phyloP scores from a whole-genome alignment of 1,139 yeast genomes.

The Debaryomyces udenii region DNA sequence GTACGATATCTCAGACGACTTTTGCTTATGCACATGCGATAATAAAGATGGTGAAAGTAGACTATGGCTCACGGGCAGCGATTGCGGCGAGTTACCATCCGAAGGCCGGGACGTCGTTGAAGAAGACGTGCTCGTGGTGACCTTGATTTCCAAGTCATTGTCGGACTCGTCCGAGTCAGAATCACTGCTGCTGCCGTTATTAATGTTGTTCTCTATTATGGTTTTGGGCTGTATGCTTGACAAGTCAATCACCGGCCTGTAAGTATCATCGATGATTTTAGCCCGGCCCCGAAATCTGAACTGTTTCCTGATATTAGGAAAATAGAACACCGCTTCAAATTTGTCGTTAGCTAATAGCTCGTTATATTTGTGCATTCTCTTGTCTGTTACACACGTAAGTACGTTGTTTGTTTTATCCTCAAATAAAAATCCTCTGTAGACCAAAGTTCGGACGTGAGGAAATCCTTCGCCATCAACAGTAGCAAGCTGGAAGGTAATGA shows the following conservation, averaged over 20 bases:
- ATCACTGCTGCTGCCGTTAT: constrained; percentile 12
- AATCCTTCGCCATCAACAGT: constrained; percentile 61
- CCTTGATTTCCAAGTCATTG: constrained; percentile 5
- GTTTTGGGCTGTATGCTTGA: constrained; percentile 28
- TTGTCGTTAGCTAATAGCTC: constrained; percentile 55
- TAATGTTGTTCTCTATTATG: constrained; percentile 18
- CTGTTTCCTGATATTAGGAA: constrained; percentile 62
- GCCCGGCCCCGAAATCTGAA: constrained; percentile 74
- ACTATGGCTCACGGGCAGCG: constrained; percentile 9
- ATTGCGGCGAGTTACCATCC: constrained; percentile 3
- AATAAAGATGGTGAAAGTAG: constrained; percentile 9
- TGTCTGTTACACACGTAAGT: constrained; percentile 71
- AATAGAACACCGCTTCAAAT: constrained; percentile 79
- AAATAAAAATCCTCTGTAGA: constrained; percentile 75
- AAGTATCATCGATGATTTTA: constrained; percentile 41
- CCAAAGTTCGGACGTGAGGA: constrained; percentile 71
- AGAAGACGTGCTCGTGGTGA: constrained; percentile 2
- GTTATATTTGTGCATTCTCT: constrained; percentile 62
- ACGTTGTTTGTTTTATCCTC: constrained; percentile 69
- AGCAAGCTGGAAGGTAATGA: constrained; percentile 66
- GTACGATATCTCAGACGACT: constrained; percentile 26
- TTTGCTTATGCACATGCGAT: constrained; percentile 12
- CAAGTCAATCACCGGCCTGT: constrained; percentile 38
- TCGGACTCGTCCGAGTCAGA: constrained; percentile 17
- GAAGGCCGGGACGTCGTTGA: constrained; percentile 2